Base-by-base conservation (phyloP, 441 rosid genomes). In the Viola pubescens region DNA sequence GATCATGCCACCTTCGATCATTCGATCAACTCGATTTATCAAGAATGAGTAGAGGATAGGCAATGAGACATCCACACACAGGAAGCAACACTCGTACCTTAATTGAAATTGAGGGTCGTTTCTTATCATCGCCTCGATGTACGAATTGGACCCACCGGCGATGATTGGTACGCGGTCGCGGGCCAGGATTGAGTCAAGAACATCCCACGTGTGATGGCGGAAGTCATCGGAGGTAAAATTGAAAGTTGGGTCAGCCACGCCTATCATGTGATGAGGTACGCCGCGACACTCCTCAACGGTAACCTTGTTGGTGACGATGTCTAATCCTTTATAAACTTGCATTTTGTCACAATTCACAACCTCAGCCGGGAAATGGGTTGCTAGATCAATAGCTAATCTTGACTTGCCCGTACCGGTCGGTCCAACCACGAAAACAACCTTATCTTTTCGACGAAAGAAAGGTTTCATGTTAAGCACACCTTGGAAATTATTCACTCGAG, bases 391-490 rank as follows among this genome's bases (percentile, higher is more conserved):
- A 10, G 96, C 94, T 0, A 86, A 77, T 52, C 82, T 79, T n/a
- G 96, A 89, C 55, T 89, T 89, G 0, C 96, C 94, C 4, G 91
- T 84, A 48, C 89, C 94, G 3, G 89, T 86, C 5, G 89, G 87
- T 0, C 96, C 94, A 58, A 89, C 79, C 0, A 86, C 84, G 62
- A 84, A 84, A n/a, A 81, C 75, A 0, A 84, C 82, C 80, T 84
- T 89, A 51, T 79, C 79, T 76, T 84, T 78, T 14, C 80, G 75
- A 37, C 75, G 80, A 63, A 77, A 80, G 62, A 77, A 80, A 0
- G 73, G 72, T 11, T 79, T 72, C 67, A 70, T 54, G 55, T 67
- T 63, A 52, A 71, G 43, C 3, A 59, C 64, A 3, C 63, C 74
- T 45, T 72, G 81, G 68, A 81, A 85, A 42, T 26, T 26, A 2